Evolutionary conservation across 139 green algal species (phyloP).

Genomic region (Desmodesmus armatus): DNA sequence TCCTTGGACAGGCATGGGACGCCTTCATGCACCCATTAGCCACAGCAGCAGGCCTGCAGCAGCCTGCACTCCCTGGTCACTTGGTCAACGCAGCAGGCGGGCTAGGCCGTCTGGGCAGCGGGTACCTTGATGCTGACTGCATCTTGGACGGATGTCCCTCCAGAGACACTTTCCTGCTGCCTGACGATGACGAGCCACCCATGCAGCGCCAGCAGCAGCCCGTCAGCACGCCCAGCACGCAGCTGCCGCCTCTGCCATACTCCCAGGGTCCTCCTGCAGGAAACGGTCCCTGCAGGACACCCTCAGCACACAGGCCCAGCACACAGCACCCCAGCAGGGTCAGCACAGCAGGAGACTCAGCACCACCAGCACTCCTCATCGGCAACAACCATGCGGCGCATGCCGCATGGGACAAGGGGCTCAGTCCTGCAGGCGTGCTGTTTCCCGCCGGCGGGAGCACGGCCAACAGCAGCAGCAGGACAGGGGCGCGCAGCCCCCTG

Average conservation of each 20-base stretch:
- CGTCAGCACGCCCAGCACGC: too few relatives aligned
- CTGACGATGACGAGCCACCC: conserved; percentile 15
- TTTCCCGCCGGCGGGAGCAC: too few relatives aligned
- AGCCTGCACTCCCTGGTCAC: not conserved
- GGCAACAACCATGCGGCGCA: not conserved
- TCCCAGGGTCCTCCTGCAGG: too few relatives aligned
- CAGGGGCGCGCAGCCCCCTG: conserved; percentile 12
- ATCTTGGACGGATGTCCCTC: conserved; percentile 28
- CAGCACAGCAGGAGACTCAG: too few relatives aligned
- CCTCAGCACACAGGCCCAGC: too few relatives aligned
- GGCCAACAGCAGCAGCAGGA: not conserved
- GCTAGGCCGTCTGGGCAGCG: conserved; percentile 13
- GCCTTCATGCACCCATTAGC: not conserved
- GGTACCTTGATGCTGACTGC: conserved; percentile 12
- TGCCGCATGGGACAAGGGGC: too few relatives aligned
- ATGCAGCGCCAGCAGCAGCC: not conserved
- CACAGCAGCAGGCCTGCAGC: not conserved
- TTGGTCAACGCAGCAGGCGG: not conserved
- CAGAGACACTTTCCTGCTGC: conserved; percentile 16
- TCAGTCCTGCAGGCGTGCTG: too few relatives aligned
- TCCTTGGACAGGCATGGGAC: not conserved
- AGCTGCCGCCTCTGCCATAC: too few relatives aligned
- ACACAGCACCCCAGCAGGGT: too few relatives aligned
- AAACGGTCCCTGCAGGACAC: too few relatives aligned
- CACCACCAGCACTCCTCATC: too few relatives aligned